Evolutionary conservation across 768 basidiomycete genomes (phyloP).

Genomic region (Candolleomyces efflorescens): DNA sequence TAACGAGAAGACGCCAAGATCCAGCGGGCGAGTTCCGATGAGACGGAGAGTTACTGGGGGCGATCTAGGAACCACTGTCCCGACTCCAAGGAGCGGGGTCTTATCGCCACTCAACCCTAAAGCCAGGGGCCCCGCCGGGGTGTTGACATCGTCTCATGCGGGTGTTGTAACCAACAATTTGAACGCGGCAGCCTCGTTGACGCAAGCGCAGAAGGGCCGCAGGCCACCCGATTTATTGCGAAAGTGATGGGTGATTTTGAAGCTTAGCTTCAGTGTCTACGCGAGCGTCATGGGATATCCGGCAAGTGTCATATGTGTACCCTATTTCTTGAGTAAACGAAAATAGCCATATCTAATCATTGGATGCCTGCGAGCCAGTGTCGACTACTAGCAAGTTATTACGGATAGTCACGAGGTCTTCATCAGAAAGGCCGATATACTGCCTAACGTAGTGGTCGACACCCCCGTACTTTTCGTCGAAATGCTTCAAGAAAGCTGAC

Average conservation of each 20-base stretch:
- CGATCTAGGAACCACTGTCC: conserved; percentile 19
- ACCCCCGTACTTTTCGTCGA: conserved; percentile 65
- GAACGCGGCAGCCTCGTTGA: conserved; percentile 27
- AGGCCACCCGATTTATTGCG: conserved; percentile 28
- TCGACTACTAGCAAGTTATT: conserved; percentile 46
- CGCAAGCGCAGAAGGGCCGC: conserved; percentile 31
- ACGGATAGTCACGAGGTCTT: conserved; percentile 58
- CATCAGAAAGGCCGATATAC: conserved; percentile 54
- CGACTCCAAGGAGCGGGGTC: conserved; percentile 38
- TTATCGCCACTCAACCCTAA: conserved; percentile 75
- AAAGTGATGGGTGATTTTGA: neutral
- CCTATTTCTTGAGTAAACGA: neutral
- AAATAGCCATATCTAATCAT: neutral
- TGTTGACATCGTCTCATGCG: conserved; percentile 20
- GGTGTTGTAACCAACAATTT: conserved; percentile 14
- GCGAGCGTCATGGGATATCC: neutral
- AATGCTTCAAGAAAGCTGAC: conserved; percentile 59
- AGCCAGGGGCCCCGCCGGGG: conserved; percentile 46
- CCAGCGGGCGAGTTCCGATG: conserved; percentile 39
- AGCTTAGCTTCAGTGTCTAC: neutral
- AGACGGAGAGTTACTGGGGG: conserved; percentile 65
- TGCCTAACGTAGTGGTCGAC: conserved; percentile 58
- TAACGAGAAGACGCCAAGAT: conserved; percentile 16
- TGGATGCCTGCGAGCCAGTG: neutral
- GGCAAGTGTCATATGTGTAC: neutral